Conservation (phyloP, 352 stramenopile genomes). For the Phytopythium kandeliae region DNA sequence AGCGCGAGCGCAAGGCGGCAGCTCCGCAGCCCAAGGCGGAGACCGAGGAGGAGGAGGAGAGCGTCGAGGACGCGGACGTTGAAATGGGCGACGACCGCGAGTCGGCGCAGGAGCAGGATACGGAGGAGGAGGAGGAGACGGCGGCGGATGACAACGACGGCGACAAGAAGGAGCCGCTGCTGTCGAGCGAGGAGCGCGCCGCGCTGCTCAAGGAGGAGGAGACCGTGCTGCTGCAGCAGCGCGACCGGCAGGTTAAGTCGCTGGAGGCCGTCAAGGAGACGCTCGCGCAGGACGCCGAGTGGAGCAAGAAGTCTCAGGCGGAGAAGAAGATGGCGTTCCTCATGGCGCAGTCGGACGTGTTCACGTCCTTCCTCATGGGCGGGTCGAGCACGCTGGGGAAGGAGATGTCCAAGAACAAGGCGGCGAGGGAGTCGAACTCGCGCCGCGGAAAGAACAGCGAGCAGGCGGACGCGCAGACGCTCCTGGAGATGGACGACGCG, state of each 20-base stretch:
- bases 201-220: slow-evolving; percentile 66
- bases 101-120: slow-evolving; percentile 7
- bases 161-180: slow-evolving; percentile 25
- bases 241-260: slow-evolving; percentile 69
- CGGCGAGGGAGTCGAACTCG: slow-evolving; percentile 32
- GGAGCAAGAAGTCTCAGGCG: slow-evolving; percentile 30
- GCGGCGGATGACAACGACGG: slow-evolving; percentile 8
- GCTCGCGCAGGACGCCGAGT: slow-evolving; percentile 47
- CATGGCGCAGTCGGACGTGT: slow-evolving; percentile 88
- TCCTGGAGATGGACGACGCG: slow-evolving; percentile 77
- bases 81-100: slow-evolving; percentile 10
- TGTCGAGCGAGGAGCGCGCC: slow-evolving; percentile 57
- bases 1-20: slow-evolving; percentile 11
- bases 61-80: slow-evolving; percentile 20
- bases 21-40: slow-evolving; percentile 12
- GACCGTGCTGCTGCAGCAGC: slow-evolving; percentile 60
- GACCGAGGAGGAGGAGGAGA: slow-evolving; percentile 24
- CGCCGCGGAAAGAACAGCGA: slow-evolving; percentile 64
- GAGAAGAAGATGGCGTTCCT: slow-evolving; percentile 84
- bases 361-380: slow-evolving; percentile 86
- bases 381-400: slow-evolving; percentile 70
- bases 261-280: slow-evolving; percentile 64
- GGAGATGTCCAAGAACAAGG: slow-evolving; percentile 60
- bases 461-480: slow-evolving; percentile 55
- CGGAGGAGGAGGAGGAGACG: slow-evolving; percentile 10